phyloP scores from a whole-genome alignment of 176 grass and related monocot genomes.

The barley (Hordeum vulgare) region DNA sequence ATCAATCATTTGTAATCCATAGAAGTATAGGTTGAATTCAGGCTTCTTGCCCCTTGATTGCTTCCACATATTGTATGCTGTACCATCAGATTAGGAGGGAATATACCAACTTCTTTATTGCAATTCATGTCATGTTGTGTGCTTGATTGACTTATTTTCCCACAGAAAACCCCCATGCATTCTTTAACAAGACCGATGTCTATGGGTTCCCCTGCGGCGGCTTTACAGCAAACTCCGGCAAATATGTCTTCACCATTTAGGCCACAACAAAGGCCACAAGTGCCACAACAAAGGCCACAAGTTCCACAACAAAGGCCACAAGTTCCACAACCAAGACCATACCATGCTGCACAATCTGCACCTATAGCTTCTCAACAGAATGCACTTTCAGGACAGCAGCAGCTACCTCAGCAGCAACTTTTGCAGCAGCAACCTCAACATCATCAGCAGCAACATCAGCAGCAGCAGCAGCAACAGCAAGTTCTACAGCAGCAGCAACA shows the following conservation, averaged over 20 bases:
- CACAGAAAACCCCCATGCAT: slow-evolving; percentile 56
- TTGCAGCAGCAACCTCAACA: neutral
- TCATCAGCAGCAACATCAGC: slow-evolving; percentile 37
- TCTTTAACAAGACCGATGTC: slow-evolving; percentile 54
- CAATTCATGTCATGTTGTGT: slow-evolving; percentile 4
- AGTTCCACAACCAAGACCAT: slow-evolving; percentile 63
- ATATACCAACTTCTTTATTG: neutral
- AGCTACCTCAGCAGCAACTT: slow-evolving; percentile 32
- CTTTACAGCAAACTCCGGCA: slow-evolving; percentile 47
- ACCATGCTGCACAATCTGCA: slow-evolving; percentile 36
- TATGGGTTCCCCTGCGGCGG: slow-evolving; percentile 39
- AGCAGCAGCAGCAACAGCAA: slow-evolving; percentile 33
- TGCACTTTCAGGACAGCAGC: slow-evolving; percentile 46
- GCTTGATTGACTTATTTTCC: slow-evolving; percentile 27
- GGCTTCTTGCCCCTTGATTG: neutral
- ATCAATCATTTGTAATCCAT: neutral
- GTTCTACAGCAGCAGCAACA: neutral
- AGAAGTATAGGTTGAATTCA: neutral
- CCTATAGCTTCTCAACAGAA: slow-evolving; percentile 47
- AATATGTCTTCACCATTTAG: slow-evolving; percentile 51
- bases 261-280: slow-evolving; percentile 64
- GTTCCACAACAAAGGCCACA: slow-evolving; percentile 71
- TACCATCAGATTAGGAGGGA: neutral
- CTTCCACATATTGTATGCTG: neutral
- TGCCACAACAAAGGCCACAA: slow-evolving; percentile 67